phyloP scores from a whole-genome alignment of 1,284 basidiomycete genomes.

The Chalciporus sp. region DNA sequence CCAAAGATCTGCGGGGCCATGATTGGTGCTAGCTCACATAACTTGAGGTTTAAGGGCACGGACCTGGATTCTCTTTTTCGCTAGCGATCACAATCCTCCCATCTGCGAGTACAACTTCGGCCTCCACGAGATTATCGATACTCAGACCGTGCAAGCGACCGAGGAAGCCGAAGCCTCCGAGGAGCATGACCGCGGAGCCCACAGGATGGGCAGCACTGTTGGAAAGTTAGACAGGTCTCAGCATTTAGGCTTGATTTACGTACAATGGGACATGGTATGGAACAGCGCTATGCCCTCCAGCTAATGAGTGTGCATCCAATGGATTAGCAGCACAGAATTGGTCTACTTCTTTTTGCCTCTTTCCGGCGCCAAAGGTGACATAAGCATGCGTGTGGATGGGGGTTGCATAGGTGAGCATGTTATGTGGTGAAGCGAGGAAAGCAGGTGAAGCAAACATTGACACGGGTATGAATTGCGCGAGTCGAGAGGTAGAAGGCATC shows the following conservation, averaged over 20 bases:
- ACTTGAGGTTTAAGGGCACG: constrained; percentile 12
- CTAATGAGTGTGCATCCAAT: constrained; percentile 57
- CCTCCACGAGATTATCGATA: constrained; percentile 84
- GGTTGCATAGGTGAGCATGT: constrained; percentile 45
- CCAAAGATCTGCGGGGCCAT: constrained; percentile 65
- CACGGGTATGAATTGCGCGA: constrained; percentile 36
- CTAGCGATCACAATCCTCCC: constrained; percentile 73
- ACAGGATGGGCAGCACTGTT: constrained; percentile 72
- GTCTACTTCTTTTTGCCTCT: constrained; percentile 81
- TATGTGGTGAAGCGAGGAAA: constrained; percentile 40
- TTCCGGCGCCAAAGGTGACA: constrained; percentile 83
- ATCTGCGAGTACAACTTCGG: constrained; percentile 82
- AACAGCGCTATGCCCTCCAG: constrained; percentile 54
- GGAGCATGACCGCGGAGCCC: constrained; percentile 82
- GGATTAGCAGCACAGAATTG: constrained; percentile 70
- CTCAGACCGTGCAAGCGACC: constrained; percentile 83
- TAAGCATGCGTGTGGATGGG: constrained; percentile 71
- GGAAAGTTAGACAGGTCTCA: constrained; percentile 3
- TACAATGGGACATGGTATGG: constrained; percentile 86
- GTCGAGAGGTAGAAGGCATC: constrained; percentile 31
- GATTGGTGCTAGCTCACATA: neutral
- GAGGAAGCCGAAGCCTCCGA: constrained; percentile 89
- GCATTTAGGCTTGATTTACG: constrained; percentile 30
- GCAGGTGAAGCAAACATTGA: constrained; percentile 39
- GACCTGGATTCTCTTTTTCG: constrained; percentile 67